Conservation (phyloP, 805 yeast species). For the Schwanniomyces pseudopolymorphus region DNA sequence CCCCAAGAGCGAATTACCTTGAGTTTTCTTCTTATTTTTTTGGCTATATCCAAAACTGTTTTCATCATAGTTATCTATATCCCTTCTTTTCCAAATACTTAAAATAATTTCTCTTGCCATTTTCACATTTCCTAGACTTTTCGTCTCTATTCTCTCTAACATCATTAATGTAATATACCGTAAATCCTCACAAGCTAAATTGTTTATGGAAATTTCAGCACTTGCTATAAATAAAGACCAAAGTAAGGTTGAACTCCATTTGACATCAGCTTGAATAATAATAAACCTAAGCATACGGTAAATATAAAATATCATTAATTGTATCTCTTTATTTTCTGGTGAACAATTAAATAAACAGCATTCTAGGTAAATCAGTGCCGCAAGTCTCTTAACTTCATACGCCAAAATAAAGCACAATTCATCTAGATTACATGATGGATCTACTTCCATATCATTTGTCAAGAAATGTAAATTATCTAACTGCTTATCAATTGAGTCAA, state of each 20-base stretch:
- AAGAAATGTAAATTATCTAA: slow-evolving; percentile 10
- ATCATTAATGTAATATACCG: slow-evolving; percentile 23
- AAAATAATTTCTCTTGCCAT: slow-evolving; percentile 20
- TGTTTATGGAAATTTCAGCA: slow-evolving; percentile 22
- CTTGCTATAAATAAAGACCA: slow-evolving; percentile 29
- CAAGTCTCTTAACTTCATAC: slow-evolving; percentile 25
- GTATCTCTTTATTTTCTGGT: slow-evolving; percentile 19
- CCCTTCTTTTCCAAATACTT: slow-evolving; percentile 29
- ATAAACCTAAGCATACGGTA: slow-evolving; percentile 22
- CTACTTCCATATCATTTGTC: neutral
- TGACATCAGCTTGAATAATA: slow-evolving; percentile 23
- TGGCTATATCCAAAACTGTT: slow-evolving; percentile 14
- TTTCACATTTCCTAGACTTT: slow-evolving; percentile 27
- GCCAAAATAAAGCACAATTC: slow-evolving; percentile 26
- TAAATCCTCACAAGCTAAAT: slow-evolving; percentile 24
- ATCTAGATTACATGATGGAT: slow-evolving; percentile 8
- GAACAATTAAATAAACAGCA: slow-evolving; percentile 24
- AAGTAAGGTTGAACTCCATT: slow-evolving; percentile 29
- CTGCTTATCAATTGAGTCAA: slow-evolving; percentile 2
- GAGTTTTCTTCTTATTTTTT: slow-evolving; percentile 1
- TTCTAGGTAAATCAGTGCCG: slow-evolving; percentile 23
- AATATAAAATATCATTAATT: slow-evolving; percentile 13
- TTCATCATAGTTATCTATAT: slow-evolving; percentile 19
- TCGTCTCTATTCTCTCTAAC: slow-evolving; percentile 21
- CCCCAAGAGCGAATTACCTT: slow-evolving; percentile 9